Percentiles rank a stretch among this genome's conserved stretches.
Conservation (phyloP, 2,329 filamentous ascomycete species). For the Arthrobotrys iridis region DNA sequence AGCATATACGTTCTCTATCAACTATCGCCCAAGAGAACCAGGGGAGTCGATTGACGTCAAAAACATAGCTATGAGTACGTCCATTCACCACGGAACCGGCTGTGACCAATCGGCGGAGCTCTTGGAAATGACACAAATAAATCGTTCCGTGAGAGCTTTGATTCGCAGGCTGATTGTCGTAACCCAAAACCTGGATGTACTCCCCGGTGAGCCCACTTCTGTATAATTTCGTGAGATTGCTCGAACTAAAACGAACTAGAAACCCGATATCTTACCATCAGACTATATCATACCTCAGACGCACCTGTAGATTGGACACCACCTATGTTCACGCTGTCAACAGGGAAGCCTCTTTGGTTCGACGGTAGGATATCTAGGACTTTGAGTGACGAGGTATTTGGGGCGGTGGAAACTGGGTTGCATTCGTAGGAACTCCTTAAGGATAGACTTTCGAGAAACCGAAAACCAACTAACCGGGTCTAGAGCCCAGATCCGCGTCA, state of each 20-base stretch:
- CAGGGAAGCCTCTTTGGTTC: conserved; percentile 49
- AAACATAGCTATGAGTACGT: conserved; percentile 13
- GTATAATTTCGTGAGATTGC: not conserved
- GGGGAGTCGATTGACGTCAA: conserved; percentile 39
- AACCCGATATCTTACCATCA: conserved; percentile 58
- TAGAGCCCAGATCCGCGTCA: conserved; percentile 35
- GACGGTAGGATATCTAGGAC: conserved; percentile 24
- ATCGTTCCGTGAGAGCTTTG: conserved; percentile 53
- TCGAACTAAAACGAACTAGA: conserved; percentile 53
- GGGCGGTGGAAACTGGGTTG: conserved; percentile 55
- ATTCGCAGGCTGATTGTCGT: conserved; percentile 57
- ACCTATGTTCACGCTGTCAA: conserved; percentile 56
- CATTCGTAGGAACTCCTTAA: conserved; percentile 55
- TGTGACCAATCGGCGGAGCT: not conserved
- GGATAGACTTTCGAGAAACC: not conserved
- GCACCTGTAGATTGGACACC: conserved; percentile 57
- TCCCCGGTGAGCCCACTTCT: conserved; percentile 55
- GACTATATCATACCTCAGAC: conserved; percentile 57
- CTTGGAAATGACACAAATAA: conserved; percentile 23
- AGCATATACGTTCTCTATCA: conserved; percentile 58
- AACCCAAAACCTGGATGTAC: conserved; percentile 56
- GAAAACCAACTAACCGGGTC: not conserved
- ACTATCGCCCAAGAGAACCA: conserved; percentile 54
- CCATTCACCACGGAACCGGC: conserved; percentile 11
- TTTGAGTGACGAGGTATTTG: conserved; percentile 55